Percentiles rank a stretch among this genome's conserved stretches.
Evolutionary conservation across 495 filamentous ascomycete species (phyloP).

Genomic region (Xylaria grammica): DNA sequence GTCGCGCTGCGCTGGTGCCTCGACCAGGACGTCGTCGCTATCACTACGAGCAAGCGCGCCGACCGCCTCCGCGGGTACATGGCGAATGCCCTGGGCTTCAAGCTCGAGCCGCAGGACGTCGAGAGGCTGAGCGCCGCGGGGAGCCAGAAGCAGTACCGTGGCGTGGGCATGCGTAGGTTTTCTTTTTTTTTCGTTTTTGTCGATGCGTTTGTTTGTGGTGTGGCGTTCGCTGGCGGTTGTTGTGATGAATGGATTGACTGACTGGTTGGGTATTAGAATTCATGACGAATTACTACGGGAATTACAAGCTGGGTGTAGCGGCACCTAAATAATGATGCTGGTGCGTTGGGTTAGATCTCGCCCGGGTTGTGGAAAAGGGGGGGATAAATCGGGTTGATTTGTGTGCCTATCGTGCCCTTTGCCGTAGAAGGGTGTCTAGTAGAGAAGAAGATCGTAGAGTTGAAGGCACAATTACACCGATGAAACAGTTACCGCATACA

Average conservation of each 20-base stretch:
- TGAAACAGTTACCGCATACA: no score
- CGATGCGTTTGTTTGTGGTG: no score
- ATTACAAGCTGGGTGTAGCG: conserved; percentile 9
- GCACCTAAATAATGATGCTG: not conserved
- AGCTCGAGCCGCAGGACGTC: conserved; percentile 72
- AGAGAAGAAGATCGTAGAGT: no score
- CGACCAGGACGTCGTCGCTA: conserved; percentile 72
- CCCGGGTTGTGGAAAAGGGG: no score
- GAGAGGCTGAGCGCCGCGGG: conserved; percentile 66
- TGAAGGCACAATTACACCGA: no score
- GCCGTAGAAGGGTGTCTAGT: no score
- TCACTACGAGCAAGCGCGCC: conserved; percentile 81
- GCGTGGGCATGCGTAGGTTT: conserved; percentile 7
- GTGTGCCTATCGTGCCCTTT: no score
- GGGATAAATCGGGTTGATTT: no score
- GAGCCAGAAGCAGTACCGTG: conserved; percentile 59
- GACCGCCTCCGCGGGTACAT: conserved; percentile 70
- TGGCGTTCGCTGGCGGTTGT: no score
- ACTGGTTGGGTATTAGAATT: not conserved
- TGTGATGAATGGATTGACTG: not conserved
- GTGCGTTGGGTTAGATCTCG: not conserved
- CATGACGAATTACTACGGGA: not conserved
- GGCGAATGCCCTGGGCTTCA: conserved; percentile 62
- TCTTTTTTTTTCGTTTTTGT: no score
- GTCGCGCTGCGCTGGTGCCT: conserved; percentile 77